Evolutionary conservation across 1,284 basidiomycete genomes (phyloP), one percentile per base, ranked within the genome.

Genomic region (Earliella scabrosa): DNA sequence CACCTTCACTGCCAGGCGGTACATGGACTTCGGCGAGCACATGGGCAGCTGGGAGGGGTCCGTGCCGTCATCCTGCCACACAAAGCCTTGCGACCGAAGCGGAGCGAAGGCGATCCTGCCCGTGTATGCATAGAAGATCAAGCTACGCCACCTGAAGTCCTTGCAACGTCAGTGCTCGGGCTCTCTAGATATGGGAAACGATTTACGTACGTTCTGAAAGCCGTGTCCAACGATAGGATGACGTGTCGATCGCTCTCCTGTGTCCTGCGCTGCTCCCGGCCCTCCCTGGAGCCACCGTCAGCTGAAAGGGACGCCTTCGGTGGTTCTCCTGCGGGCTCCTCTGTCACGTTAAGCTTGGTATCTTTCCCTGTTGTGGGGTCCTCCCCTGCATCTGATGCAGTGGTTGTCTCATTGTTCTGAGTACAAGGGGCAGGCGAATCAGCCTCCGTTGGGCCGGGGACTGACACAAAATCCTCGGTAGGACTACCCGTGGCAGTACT

Each of bases 71-170:
- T 56, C 50, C 5, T 52, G 27, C 35, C 39, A 39, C 4, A 38
- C 24, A 18, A 55, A 20, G 3, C 52, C 48, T 18, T 60, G 57
- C 4, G 65, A 67, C 24, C 34, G 56, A 20, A 70, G 52, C 1
- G 63, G 65, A 2, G 58, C 51, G 41, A 70, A 68, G 3, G 46
- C 26, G 24, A 68, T 41, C 14, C 55, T 52, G 6, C 59, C 58
- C 2, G 66, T 65, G 40, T 66, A 67, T 3, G 65, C 31, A 40
- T 66, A 67, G 49, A 63, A 63, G 7, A 68, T 34, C 21, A 65
- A 45, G 8, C 50, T 39, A 18, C 62, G 60, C 61, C 60, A 65
- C 3, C 68, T 70, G 47, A 3, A 23, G 9, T 5, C 13, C 4
- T 14, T 24, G 8, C 11, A 24, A 20, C 20, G 39, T 18, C 21